Conservation (phyloP, 176 grass and related monocot species). For the Hordeum vulgare region MorexV3_pseudomolecules_assembly NC_058524.1:168990236-168990735, state of each 20-base stretch:
- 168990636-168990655: neutral
- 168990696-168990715: neutral
- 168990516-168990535: neutral
- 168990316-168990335: constrained; percentile 16
- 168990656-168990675: neutral
- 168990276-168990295: neutral
- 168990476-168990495: neutral
- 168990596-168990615: constrained; percentile 5
- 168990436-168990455: neutral
- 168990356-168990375: neutral
- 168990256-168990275: constrained; percentile 9
- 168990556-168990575: neutral
- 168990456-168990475: neutral
- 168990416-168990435: neutral
- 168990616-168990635: neutral
- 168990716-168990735: neutral
- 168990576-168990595: constrained; percentile 3
- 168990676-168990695: neutral
- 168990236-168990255: neutral
- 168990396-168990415: neutral
- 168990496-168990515: neutral
- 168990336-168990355: neutral
- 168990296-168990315: constrained; percentile 4
- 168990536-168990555: neutral
- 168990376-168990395: neutral